Percentiles rank a stretch among this genome's conserved stretches.
These are phyloP conservation scores for Nyctanthes arbortristis DNA, from an alignment of 257 asterid species.

Conservation along the genomic window DNA sequence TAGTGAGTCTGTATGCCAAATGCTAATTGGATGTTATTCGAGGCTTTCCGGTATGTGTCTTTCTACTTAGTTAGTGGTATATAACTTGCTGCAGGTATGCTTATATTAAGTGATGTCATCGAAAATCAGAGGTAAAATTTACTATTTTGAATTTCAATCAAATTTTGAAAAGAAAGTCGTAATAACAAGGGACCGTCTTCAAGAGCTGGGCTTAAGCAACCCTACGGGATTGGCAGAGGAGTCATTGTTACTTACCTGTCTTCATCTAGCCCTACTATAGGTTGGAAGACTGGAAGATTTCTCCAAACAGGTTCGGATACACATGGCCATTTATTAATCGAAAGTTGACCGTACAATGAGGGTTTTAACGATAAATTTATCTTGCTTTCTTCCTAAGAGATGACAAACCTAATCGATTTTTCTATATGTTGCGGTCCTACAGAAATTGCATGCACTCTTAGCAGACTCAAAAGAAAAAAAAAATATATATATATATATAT, in stretches of 20 bases:
- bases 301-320: neutral
- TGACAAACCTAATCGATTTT: neutral
- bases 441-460: neutral
- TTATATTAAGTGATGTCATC: neutral
- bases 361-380: neutral
- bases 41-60: slow-evolving; percentile 68
- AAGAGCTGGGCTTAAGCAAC: neutral
- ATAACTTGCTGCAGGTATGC: slow-evolving; percentile 10
- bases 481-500: no score
- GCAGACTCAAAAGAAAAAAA: neutral
- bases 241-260: neutral
- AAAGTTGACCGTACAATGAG: neutral
- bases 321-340: neutral
- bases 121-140: neutral
- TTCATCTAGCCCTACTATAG: neutral
- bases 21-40: slow-evolving; percentile 47
- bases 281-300: neutral
- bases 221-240: neutral
- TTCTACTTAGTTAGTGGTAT: slow-evolving; percentile 42
- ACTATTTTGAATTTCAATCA: neutral
- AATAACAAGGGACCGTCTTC: neutral
- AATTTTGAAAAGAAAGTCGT: neutral
- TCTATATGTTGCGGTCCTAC: neutral
- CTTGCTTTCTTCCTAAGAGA: neutral
- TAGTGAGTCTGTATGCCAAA: slow-evolving; percentile 43